phyloP scores from a whole-genome alignment of 768 basidiomycete genomes.

The Lyophyllum shimeji region DNA sequence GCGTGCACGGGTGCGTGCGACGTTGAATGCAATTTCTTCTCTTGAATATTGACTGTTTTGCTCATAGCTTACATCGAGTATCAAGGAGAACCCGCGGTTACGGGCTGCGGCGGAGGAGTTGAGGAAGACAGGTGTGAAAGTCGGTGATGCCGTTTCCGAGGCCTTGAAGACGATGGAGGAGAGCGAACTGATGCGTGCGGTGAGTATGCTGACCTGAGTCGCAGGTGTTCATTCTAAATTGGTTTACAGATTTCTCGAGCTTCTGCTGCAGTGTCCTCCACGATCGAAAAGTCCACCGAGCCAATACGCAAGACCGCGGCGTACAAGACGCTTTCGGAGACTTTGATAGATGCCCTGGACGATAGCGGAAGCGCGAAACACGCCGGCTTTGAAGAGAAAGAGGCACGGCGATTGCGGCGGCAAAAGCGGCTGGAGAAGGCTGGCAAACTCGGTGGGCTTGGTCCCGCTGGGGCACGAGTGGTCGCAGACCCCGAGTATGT shows the following conservation, averaged over 20 bases:
- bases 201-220: conserved; percentile 33
- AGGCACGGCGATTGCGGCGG: conserved; percentile 78
- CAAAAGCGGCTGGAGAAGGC: conserved; percentile 83
- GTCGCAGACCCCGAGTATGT: conserved; percentile 82
- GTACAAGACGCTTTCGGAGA: conserved; percentile 89
- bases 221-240: neutral
- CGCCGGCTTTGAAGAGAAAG: conserved; percentile 95
- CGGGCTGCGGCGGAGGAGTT: conserved; percentile 93
- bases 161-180: conserved; percentile 94
- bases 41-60: conserved; percentile 6
- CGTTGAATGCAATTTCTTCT: neutral
- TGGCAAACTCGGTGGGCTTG: conserved; percentile 65
- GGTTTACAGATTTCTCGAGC: conserved; percentile 73
- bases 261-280: conserved; percentile 80
- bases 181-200: conserved; percentile 86
- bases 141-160: conserved; percentile 91
- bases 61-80: conserved; percentile 81
- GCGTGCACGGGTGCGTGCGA: conserved; percentile 77
- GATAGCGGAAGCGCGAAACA: conserved; percentile 92
- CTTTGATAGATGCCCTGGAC: conserved; percentile 88
- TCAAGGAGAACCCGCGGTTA: conserved; percentile 92
- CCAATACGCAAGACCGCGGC: conserved; percentile 96
- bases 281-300: conserved; percentile 87
- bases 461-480: conserved; percentile 46
- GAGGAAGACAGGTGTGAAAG: conserved; percentile 83